phyloP scores from a whole-genome alignment of 2,329 filamentous ascomycete species.

The Ascochyta viciae-villosae region DNA sequence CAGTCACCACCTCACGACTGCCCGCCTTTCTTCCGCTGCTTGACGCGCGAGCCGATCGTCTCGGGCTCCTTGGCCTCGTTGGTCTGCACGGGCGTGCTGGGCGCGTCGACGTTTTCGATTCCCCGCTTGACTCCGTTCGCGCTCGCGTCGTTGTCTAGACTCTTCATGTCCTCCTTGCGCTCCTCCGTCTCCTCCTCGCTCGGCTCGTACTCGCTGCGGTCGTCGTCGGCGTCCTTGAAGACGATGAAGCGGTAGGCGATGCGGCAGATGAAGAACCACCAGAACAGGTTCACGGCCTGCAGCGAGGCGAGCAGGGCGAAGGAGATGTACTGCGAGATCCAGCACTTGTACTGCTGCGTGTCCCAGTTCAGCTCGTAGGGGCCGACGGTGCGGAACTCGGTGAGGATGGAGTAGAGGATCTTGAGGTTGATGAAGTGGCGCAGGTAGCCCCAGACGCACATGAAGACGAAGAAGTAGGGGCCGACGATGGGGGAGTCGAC shows the following conservation, averaged over 20 bases:
- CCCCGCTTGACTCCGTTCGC: not conserved
- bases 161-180: slow-evolving; percentile 22
- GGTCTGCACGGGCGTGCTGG: slow-evolving; percentile 7
- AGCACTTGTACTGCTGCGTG: slow-evolving; percentile 78
- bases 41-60: slow-evolving; percentile 21
- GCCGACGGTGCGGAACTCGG: slow-evolving; percentile 76
- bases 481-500: slow-evolving; percentile 78
- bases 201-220: slow-evolving; percentile 71
- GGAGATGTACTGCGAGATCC: slow-evolving; percentile 72
- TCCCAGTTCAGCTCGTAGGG: slow-evolving; percentile 80
- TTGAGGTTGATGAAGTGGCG: slow-evolving; percentile 84
- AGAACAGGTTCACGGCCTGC: slow-evolving; percentile 81
- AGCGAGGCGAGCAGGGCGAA: slow-evolving; percentile 68
- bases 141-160: not conserved
- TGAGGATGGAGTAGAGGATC: slow-evolving; percentile 78
- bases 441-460: slow-evolving; percentile 85
- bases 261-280: slow-evolving; percentile 78
- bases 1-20: not conserved
- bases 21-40: slow-evolving; percentile 23
- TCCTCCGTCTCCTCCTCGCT: slow-evolving; percentile 55
- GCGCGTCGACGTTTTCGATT: slow-evolving; percentile 6
- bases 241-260: slow-evolving; percentile 75
- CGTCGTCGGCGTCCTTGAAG: slow-evolving; percentile 69
- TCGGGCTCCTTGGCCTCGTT: slow-evolving; percentile 9
- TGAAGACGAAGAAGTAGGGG: slow-evolving; percentile 85